These are phyloP conservation scores for Orobanche coerulescens DNA, from an alignment of 257 asterid species.

Conservation along the genomic window DNA sequence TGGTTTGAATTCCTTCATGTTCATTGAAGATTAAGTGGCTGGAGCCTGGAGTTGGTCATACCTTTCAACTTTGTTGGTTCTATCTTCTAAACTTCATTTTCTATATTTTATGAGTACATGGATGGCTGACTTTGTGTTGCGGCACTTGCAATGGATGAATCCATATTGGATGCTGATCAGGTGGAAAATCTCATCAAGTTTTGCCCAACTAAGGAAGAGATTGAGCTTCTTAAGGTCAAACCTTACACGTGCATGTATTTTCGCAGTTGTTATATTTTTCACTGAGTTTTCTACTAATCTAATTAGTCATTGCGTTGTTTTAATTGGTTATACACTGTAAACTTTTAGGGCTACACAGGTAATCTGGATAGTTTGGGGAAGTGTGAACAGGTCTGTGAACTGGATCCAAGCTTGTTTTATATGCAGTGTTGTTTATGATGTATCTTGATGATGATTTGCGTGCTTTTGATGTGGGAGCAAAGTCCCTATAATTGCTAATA, in stretches of 20 bases:
- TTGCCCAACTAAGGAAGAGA: slow-evolving; percentile 98
- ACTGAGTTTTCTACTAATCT: slow-evolving; percentile 9
- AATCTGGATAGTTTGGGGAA: slow-evolving; percentile 83
- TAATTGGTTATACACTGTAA: slow-evolving; percentile 24
- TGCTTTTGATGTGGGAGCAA: slow-evolving; percentile 11
- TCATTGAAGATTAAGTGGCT: slow-evolving; percentile 8
- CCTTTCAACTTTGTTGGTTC: slow-evolving; percentile 14
- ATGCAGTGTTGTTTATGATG: slow-evolving; percentile 6
- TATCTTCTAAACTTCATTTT: background rate
- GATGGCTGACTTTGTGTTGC: slow-evolving; percentile 56
- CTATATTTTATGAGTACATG: slow-evolving; percentile 12
- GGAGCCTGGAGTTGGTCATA: slow-evolving; percentile 11
- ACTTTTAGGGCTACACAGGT: slow-evolving; percentile 70
- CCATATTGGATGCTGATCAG: slow-evolving; percentile 95
- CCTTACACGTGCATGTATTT: slow-evolving; percentile 14
- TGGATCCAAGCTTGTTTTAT: slow-evolving; percentile 15
- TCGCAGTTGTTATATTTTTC: slow-evolving; percentile 10
- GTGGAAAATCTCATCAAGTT: slow-evolving; percentile 93
- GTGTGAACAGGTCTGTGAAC: slow-evolving; percentile 82
- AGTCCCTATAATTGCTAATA: too few species aligned
- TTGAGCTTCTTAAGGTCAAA: slow-evolving; percentile 94
- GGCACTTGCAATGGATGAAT: slow-evolving; percentile 93
- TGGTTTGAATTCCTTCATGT: slow-evolving; percentile 8
- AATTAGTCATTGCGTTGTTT: slow-evolving; percentile 3
- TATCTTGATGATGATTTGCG: slow-evolving; percentile 14